These are phyloP conservation scores for Phytomonas francai DNA, from an alignment of 208 protist species.

Conservation along the genomic window DNA sequence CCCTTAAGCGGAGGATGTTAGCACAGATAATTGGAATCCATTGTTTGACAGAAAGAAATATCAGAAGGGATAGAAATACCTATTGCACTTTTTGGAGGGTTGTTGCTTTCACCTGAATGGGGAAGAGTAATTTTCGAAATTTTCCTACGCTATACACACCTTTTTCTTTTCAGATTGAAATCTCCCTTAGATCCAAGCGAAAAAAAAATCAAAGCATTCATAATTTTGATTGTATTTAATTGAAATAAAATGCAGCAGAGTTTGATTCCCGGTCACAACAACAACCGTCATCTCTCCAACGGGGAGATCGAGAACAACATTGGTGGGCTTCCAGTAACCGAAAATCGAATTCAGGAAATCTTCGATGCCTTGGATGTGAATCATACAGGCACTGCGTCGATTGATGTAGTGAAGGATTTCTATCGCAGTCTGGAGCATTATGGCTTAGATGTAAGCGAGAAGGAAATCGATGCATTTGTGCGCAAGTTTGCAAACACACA, in stretches of 20 bases:
- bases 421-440: slow-evolving; percentile 84
- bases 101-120: slow-evolving; percentile 1
- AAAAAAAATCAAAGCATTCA: not conserved
- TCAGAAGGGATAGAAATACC: not conserved
- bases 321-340: slow-evolving; percentile 84
- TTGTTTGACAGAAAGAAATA: slow-evolving; percentile 5
- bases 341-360: slow-evolving; percentile 83
- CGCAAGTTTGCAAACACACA: slow-evolving; percentile 74
- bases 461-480: slow-evolving; percentile 66
- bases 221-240: slow-evolving; percentile 3
- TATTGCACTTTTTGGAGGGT: not conserved
- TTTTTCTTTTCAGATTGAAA: not conserved
- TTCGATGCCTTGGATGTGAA: slow-evolving; percentile 83
- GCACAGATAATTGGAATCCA: not conserved
- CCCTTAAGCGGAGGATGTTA: not conserved
- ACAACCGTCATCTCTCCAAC: slow-evolving; percentile 82
- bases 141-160: not conserved
- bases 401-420: slow-evolving; percentile 79
- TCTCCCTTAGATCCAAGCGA: slow-evolving; percentile 3
- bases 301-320: slow-evolving; percentile 92
- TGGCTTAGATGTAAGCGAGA: slow-evolving; percentile 69
- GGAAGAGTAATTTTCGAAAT: not conserved
- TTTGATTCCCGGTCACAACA: slow-evolving; percentile 86
- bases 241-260: slow-evolving; percentile 59
- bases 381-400: slow-evolving; percentile 52